These are phyloP conservation scores for Babesia sp. DNA, from an alignment of 169 alveolate species.

Conservation along the genomic window DNA sequence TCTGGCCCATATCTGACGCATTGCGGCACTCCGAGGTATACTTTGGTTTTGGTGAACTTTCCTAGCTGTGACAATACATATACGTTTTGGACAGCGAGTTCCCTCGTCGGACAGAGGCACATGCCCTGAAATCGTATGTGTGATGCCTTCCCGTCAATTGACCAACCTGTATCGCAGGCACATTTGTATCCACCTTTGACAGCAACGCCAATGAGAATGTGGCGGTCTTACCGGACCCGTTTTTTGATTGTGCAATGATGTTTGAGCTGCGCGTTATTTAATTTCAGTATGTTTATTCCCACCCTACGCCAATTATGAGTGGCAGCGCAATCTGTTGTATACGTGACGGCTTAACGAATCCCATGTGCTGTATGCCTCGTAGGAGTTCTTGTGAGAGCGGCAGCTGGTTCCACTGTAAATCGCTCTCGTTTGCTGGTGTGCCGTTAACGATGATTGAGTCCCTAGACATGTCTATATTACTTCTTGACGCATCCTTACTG, in stretches of 20 bases:
- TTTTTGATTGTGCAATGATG: slow-evolving; percentile 93
- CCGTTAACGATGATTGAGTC: slow-evolving; percentile 57
- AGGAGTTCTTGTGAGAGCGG: slow-evolving; percentile 40
- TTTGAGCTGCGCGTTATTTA: slow-evolving; percentile 56
- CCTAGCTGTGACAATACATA: slow-evolving; percentile 89
- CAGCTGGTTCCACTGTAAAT: slow-evolving; percentile 57
- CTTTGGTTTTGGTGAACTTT: slow-evolving; percentile 82
- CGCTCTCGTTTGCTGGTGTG: not conserved
- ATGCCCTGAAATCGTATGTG: slow-evolving; percentile 79
- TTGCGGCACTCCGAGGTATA: slow-evolving; percentile 86
- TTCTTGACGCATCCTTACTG: slow-evolving; percentile 14
- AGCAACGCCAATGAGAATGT: slow-evolving; percentile 94
- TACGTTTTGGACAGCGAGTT: slow-evolving; percentile 92
- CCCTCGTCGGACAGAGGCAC: slow-evolving; percentile 95
- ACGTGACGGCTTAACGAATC: slow-evolving; percentile 74
- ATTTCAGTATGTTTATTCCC: not conserved
- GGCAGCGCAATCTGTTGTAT: slow-evolving; percentile 84
- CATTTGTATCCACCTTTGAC: slow-evolving; percentile 81
- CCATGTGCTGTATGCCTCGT: slow-evolving; percentile 56
- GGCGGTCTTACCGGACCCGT: slow-evolving; percentile 98
- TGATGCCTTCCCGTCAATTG: not conserved
- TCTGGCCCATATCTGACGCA: slow-evolving; percentile 75
- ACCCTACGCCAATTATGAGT: slow-evolving; percentile 63
- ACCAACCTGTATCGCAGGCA: slow-evolving; percentile 68
- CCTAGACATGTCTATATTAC: not conserved